Conservation (phyloP, 495 filamentous ascomycete genomes). For the Elaphomyces granulatus region DNA sequence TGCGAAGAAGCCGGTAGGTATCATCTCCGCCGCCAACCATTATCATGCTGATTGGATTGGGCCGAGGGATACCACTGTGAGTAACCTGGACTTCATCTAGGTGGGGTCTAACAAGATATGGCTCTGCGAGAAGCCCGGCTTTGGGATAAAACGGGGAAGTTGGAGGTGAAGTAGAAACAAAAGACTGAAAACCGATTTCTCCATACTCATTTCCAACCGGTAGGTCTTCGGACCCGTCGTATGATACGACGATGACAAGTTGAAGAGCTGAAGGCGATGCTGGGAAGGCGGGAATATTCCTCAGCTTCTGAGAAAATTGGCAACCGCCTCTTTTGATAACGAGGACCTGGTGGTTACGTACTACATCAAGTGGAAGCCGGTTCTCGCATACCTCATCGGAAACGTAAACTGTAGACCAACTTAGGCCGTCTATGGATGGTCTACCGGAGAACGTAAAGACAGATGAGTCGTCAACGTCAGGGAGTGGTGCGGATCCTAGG, state of each 20-base stretch:
- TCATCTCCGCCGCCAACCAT: slow-evolving; percentile 68
- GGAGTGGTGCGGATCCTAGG: slow-evolving; percentile 58
- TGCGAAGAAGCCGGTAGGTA: slow-evolving; percentile 46
- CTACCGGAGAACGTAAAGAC: slow-evolving; percentile 26
- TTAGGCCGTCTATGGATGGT: slow-evolving; percentile 31
- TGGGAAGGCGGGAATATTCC: slow-evolving; percentile 63
- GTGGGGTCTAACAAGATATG: slow-evolving; percentile 49
- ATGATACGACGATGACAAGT: slow-evolving; percentile 70
- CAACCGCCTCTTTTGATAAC: slow-evolving; percentile 76
- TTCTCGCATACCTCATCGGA: slow-evolving; percentile 52
- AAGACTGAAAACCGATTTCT: background rate
- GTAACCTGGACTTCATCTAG: slow-evolving; percentile 65
- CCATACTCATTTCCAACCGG: background rate
- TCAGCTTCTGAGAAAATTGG: slow-evolving; percentile 68
- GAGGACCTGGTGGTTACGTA: slow-evolving; percentile 60
- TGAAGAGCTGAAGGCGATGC: slow-evolving; percentile 48
- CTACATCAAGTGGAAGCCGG: slow-evolving; percentile 43
- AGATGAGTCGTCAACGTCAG: slow-evolving; percentile 46
- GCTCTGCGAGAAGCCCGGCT: slow-evolving; percentile 28
- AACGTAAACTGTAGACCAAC: slow-evolving; percentile 58
- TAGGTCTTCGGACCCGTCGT: slow-evolving; percentile 31
- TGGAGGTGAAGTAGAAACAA: background rate
- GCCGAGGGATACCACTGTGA: slow-evolving; percentile 53
- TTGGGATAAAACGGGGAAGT: slow-evolving; percentile 3
- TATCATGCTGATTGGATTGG: slow-evolving; percentile 63